A percentile compares a stretch with the other conserved stretches of the same genome.
Evolutionary conservation across 805 yeast species (phyloP).

Genomic region (Cyberlindnera americana): DNA sequence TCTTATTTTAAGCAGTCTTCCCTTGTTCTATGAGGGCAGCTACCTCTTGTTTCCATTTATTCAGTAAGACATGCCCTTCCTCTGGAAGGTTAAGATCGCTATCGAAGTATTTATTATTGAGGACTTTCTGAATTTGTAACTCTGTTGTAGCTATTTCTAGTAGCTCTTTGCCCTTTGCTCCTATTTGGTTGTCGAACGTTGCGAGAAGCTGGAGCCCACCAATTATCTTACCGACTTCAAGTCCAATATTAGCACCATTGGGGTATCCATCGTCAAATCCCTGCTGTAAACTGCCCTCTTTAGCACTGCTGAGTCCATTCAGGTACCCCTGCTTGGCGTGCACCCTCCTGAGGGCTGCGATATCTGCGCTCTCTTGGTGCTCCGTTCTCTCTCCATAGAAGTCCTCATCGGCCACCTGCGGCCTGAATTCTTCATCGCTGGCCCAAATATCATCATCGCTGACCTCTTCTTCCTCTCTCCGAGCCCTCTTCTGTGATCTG

Average conservation of each 20-base stretch:
- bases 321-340: slow-evolving; percentile 81
- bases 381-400: slow-evolving; percentile 33
- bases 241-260: slow-evolving; percentile 68
- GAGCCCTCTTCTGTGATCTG: background rate
- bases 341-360: slow-evolving; percentile 45
- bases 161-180: slow-evolving; percentile 21
- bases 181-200: slow-evolving; percentile 15
- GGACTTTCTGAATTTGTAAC: slow-evolving; percentile 53
- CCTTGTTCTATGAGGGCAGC: slow-evolving; percentile 9
- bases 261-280: slow-evolving; percentile 85
- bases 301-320: slow-evolving; percentile 69
- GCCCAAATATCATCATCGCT: slow-evolving; percentile 33
- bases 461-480: slow-evolving; percentile 3
- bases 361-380: slow-evolving; percentile 23
- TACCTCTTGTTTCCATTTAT: slow-evolving; percentile 39
- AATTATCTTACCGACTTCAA: slow-evolving; percentile 58
- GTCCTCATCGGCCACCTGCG: slow-evolving; percentile 27
- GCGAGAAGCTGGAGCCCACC: slow-evolving; percentile 44
- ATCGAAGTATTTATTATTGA: slow-evolving; percentile 49
- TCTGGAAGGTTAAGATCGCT: slow-evolving; percentile 35
- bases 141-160: slow-evolving; percentile 45
- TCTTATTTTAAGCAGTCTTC: no score
- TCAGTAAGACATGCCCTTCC: slow-evolving; percentile 33
- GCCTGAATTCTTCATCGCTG: slow-evolving; percentile 27
- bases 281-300: slow-evolving; percentile 64